Evolutionary conservation across 768 basidiomycete species (phyloP), one percentile per base, ranked within the genome.

Genomic region (Cystofilobasidium bisporidii): DNA sequence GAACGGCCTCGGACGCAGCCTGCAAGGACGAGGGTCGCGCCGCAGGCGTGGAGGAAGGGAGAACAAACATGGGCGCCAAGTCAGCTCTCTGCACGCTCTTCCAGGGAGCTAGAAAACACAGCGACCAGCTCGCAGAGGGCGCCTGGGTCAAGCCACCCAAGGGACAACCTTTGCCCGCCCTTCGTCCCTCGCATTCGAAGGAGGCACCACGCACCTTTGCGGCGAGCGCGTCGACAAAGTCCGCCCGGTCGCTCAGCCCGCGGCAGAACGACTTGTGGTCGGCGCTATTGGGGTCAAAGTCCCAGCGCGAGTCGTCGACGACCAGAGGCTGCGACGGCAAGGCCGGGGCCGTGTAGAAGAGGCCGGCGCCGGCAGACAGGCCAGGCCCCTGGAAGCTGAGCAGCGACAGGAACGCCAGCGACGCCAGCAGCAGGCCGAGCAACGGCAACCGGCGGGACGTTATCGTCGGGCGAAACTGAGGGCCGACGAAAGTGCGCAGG

Each of bases 191-290:
- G 32, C 36, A 12, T 36, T 5, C 5, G 36, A 36, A 12, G 22
- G 6, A 32, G 32, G 38, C 18, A 17, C 45, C 14, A 18, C 24
- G n/a, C 36, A 33, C 38, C 14, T n/a, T 14, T 10, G 32, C 53
- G 15, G 53, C 28, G 53, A 24, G 14, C 9, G 50, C 62, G 14
- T 38, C 33, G 33, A n/a, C 50, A 24, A 63, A 63, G 10, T n/a
- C 50, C 22, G 32, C 8, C 20, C 38, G 22, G 32, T 22, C 20
- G 30, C 12, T 55, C 4, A 63, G 36, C n/a, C 22, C 22, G 3
- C 1, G 17, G 28, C 64, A 65, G 64, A 65, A 65, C 14, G 24
- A 26, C 11, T 12, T 17, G 41, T 65, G 64, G 17, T 58, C 53
- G 28, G 56, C 40, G 38, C 40, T 24, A 28, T 58, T 32, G 2